phyloP scores from a whole-genome alignment of 1,284 basidiomycete species.

The Leccinum angustisporum region DNA sequence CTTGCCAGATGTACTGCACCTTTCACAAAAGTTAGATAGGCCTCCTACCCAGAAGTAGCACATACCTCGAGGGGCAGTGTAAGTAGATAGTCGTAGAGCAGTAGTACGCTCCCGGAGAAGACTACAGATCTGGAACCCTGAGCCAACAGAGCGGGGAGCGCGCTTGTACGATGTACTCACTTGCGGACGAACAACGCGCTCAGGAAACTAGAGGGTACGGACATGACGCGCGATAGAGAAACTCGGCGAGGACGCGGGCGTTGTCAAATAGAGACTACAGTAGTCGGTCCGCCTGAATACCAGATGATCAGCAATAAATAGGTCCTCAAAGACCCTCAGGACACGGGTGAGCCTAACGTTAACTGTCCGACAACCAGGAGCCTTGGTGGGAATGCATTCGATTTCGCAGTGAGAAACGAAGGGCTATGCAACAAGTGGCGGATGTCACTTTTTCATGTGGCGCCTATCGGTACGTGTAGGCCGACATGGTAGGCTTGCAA shows the following conservation, averaged over 20 bases:
- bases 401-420: background rate
- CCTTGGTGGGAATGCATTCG: background rate
- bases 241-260: background rate
- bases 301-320: background rate
- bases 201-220: background rate
- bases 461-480: background rate
- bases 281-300: background rate
- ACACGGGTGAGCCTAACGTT: background rate
- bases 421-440: background rate
- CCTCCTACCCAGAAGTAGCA: background rate
- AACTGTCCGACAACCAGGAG: background rate
- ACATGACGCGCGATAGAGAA: background rate
- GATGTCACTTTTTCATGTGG: background rate
- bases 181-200: background rate
- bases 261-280: background rate
- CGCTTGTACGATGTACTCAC: background rate
- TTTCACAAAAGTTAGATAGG: slow-evolving; percentile 1
- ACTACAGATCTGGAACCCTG: background rate
- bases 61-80: no score
- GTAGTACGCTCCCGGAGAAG: no score
- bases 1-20: slow-evolving; percentile 15
- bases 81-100: no score
- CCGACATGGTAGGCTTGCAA: background rate
- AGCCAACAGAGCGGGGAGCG: background rate
- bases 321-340: background rate